A percentile compares a stretch with the other conserved stretches of the same genome.
phyloP scores from a whole-genome alignment of 2,329 filamentous ascomycete genomes.

The Talaromyces piceae region DNA sequence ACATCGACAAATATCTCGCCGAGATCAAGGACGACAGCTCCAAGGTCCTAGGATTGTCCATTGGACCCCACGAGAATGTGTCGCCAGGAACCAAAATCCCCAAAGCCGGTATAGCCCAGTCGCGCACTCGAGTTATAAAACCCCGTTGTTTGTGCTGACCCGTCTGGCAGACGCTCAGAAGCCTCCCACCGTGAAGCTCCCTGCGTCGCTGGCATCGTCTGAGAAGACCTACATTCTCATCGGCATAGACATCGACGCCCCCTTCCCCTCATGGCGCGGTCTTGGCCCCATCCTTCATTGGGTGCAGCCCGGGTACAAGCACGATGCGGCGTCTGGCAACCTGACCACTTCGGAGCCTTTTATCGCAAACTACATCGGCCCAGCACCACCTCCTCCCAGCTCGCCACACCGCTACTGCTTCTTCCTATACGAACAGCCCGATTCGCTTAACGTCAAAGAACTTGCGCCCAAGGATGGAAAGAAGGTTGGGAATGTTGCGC shows the following conservation, averaged over 20 bases:
- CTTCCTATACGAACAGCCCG: conserved; percentile 11
- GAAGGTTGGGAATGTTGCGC: conserved; percentile 9
- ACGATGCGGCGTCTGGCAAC: neutral
- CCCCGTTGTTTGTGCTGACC: no score
- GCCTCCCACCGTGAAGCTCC: conserved; percentile 14
- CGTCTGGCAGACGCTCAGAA: conserved; percentile 15
- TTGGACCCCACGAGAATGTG: conserved; percentile 20
- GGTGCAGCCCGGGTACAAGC: conserved; percentile 36
- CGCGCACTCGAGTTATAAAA: neutral
- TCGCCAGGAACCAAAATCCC: conserved; percentile 25
- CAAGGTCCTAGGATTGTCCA: conserved; percentile 25
- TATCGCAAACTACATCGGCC: conserved; percentile 10
- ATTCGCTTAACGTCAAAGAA: conserved; percentile 2
- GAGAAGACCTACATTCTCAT: conserved; percentile 34
- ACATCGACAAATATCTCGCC: conserved; percentile 15
- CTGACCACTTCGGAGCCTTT: conserved; percentile 4
- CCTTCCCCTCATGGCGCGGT: conserved; percentile 34
- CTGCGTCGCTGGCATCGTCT: conserved; percentile 4
- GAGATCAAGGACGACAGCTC: conserved; percentile 24
- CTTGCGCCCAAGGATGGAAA: conserved; percentile 5
- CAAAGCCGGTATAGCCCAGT: conserved; percentile 19
- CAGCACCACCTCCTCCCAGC: conserved; percentile 9
- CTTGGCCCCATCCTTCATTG: conserved; percentile 44
- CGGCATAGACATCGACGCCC: conserved; percentile 43
- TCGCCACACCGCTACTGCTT: conserved; percentile 11